Percentiles rank a stretch among this genome's conserved stretches.
Evolutionary conservation across 2,329 filamentous ascomycete genomes (phyloP).

Genomic region (Penicillium freii): DNA sequence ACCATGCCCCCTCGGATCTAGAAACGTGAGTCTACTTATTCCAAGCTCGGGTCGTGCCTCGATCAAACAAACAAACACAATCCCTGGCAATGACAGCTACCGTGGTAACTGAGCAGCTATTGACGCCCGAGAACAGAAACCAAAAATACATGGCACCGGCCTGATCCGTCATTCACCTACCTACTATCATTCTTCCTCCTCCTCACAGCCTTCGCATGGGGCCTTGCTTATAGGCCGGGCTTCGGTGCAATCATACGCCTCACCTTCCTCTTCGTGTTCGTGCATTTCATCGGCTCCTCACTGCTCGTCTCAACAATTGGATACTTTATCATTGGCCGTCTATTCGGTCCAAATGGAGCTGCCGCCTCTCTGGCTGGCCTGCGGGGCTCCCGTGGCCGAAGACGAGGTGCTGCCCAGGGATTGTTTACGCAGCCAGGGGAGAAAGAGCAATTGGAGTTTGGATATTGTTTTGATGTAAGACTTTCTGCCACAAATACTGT

Average conservation of each 20-base stretch:
- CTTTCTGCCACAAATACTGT: neutral
- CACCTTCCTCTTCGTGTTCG: constrained; percentile 50
- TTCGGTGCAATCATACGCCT: constrained; percentile 49
- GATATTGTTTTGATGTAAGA: constrained; percentile 67
- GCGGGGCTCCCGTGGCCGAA: constrained; percentile 45
- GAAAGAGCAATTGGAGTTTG: constrained; percentile 64
- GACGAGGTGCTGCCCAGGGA: constrained; percentile 52
- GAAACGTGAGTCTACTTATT: constrained; percentile 39
- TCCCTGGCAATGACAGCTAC: neutral
- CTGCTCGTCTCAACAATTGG: constrained; percentile 60
- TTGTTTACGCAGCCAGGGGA: constrained; percentile 57
- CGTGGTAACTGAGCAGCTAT: neutral
- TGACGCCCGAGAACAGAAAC: constrained; percentile 51
- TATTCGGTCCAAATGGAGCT: constrained; percentile 57
- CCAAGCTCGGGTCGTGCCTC: neutral
- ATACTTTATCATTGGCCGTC: constrained; percentile 62
- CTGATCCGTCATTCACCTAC: constrained; percentile 68
- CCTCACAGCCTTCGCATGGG: constrained; percentile 57
- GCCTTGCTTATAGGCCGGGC: constrained; percentile 53
- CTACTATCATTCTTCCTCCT: constrained; percentile 66
- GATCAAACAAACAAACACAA: neutral
- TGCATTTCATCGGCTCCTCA: constrained; percentile 62
- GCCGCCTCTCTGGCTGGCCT: constrained; percentile 48
- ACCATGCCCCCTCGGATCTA: constrained; percentile 17
- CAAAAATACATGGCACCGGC: constrained; percentile 68